Evolutionary conservation across 345 rosid species (phyloP).

Genomic region (Corchorus capsularis): DNA sequence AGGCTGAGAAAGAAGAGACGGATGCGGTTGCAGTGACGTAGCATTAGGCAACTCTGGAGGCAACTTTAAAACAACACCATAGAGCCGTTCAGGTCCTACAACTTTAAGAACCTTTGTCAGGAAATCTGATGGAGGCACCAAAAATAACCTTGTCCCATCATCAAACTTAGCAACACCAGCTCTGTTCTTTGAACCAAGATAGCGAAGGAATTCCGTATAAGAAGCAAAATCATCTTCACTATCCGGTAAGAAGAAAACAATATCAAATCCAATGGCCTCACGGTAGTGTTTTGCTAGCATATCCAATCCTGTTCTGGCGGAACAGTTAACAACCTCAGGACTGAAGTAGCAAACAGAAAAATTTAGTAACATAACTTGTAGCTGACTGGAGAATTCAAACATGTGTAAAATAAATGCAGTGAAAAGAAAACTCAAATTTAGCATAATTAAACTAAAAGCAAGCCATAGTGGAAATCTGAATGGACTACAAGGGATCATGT

Average conservation of each 20-base stretch:
- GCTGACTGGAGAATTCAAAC: slow-evolving; percentile 6
- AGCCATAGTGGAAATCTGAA: not conserved
- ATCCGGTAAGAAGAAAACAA: slow-evolving; percentile 91
- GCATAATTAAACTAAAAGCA: slow-evolving; percentile 2
- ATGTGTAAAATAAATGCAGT: not conserved
- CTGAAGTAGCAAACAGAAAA: slow-evolving; percentile 38
- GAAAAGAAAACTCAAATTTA: slow-evolving; percentile 3
- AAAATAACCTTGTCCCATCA: slow-evolving; percentile 82
- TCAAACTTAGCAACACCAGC: slow-evolving; percentile 96
- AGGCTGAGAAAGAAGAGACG: slow-evolving; percentile 37
- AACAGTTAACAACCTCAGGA: slow-evolving; percentile 89
- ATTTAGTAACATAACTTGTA: not conserved
- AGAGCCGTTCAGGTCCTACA: slow-evolving; percentile 82
- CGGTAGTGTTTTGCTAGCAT: slow-evolving; percentile 80
- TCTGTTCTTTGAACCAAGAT: slow-evolving; percentile 86
- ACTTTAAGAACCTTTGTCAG: slow-evolving; percentile 77
- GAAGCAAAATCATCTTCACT: slow-evolving; percentile 94
- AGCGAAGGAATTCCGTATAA: slow-evolving; percentile 92
- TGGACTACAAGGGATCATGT: not conserved
- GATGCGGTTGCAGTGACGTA: slow-evolving; percentile 34
- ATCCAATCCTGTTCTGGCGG: slow-evolving; percentile 98
- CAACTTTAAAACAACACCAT: slow-evolving; percentile 92
- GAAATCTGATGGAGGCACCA: slow-evolving; percentile 97
- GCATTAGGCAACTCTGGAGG: slow-evolving; percentile 53
- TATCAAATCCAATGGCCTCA: slow-evolving; percentile 78